Evolutionary conservation across 495 filamentous ascomycete genomes (phyloP).

Genomic region (Xylaria flabelliformis): DNA sequence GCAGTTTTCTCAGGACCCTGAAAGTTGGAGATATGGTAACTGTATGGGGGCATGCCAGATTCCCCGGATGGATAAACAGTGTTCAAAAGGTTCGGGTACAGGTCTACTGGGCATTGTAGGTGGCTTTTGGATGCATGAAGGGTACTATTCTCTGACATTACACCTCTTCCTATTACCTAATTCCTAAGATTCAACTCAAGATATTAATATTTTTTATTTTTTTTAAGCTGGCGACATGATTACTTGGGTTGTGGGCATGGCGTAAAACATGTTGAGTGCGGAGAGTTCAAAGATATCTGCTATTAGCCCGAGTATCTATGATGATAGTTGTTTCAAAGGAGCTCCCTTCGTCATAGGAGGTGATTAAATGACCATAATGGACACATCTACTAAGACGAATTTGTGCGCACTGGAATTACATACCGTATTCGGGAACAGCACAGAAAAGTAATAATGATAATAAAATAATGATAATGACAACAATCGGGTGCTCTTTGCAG

Average conservation of each 20-base stretch:
- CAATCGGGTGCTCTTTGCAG: not conserved
- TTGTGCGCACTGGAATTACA: not conserved
- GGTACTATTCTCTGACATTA: not conserved
- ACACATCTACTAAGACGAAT: not conserved
- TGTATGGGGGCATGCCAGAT: slow-evolving; percentile 69
- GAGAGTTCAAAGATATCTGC: not conserved
- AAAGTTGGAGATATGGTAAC: slow-evolving; percentile 69
- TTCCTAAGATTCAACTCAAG: not conserved
- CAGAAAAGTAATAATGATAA: not conserved
- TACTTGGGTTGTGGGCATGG: not conserved
- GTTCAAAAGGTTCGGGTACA: slow-evolving; percentile 63
- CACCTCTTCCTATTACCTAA: not conserved
- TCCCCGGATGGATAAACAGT: slow-evolving; percentile 66
- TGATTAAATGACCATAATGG: not conserved
- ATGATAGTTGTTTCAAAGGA: not conserved
- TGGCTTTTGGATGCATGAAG: slow-evolving; percentile 18
- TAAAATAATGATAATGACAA: too few species aligned
- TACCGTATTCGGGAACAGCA: not conserved
- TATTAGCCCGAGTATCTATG: not conserved
- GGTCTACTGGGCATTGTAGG: slow-evolving; percentile 67
- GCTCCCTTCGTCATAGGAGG: not conserved
- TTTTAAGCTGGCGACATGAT: not conserved
- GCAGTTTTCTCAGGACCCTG: slow-evolving; percentile 62
- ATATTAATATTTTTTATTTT: not conserved
- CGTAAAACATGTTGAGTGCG: not conserved